Percentiles rank a stretch among this genome's conserved stretches.
phyloP scores from a whole-genome alignment of 306 rosid species.

The Castanopsis chinensis region DNA sequence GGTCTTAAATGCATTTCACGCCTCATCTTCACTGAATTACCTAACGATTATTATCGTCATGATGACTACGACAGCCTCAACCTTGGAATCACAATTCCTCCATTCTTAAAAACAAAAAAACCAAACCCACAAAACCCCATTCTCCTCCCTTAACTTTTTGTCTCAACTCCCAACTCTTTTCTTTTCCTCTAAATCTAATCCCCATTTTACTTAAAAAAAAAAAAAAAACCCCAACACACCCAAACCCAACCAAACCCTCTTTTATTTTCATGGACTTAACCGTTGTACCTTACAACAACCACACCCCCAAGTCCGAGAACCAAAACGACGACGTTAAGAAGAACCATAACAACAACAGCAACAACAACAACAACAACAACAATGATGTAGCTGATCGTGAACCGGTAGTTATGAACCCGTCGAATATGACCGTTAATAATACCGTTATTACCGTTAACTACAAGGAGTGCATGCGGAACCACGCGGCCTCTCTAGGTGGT shows the following conservation, averaged over 20 bases:
- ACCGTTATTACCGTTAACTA: neutral
- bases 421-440: neutral
- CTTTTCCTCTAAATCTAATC: neutral
- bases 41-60: neutral
- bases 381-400: neutral
- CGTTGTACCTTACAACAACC: constrained; percentile 25
- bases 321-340: constrained; percentile 17
- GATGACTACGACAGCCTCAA: neutral
- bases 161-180: neutral
- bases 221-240: too few relatives aligned
- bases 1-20: constrained; percentile 20
- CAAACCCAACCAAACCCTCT: neutral
- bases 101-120: neutral
- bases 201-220: neutral
- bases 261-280: constrained; percentile 21
- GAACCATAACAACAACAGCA: neutral
- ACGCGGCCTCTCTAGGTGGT: constrained; percentile 20
- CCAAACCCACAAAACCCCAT: neutral
- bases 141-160: neutral
- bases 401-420: neutral
- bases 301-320: constrained; percentile 7
- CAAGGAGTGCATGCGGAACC: constrained; percentile 27
- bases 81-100: neutral
- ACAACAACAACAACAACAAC: neutral
- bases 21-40: neutral